Evolutionary conservation across 192 early-diverging fungal species (phyloP), one percentile per base, ranked within the genome.

Genomic region (Backusella tuberculispora): DNA sequence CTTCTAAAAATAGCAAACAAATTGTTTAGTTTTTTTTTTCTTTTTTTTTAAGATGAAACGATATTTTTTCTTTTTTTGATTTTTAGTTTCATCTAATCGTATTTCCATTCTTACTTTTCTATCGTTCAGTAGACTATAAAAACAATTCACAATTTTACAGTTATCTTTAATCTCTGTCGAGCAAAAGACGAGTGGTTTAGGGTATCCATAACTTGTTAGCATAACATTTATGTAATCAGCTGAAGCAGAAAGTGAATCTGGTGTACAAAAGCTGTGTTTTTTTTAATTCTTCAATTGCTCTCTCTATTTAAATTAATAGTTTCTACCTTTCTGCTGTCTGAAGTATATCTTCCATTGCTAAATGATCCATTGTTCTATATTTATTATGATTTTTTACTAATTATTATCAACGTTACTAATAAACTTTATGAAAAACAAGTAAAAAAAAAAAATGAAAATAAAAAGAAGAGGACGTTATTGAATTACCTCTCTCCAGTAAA

Each of bases 181-280:
- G 6, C 78, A 17, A 63, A 83, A 81, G 10, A 78, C 46, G 43
- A 83, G 71, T 12, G 82, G 79, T 29, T 73, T 76, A 6, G 82
- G 79, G 63, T 78, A 83, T 63, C 80, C 80, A 26, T 78, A 72
- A n/a, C 74, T 74, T 26, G 72, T 75, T 6, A 83, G 29, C 66
- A 76, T 76, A 6, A 78, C 37, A 46, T 83, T 83, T 19, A 83
- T 53, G 43, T 83, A 76, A 29, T 83, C 75, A 14, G 79, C 73
- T 9, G 75, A 69, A 6, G 73, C 38, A 10, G 37, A 15, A 12
- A 81, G 15, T 12, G 47, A 74, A 41, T 60, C 53, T n/a, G 75
- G 66, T 19, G 75, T 77, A 34, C 66, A 73, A 17, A 71, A 66
- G 6, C 40, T 76, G 43, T 14, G 1, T 29, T 24, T 17, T 74